Percentiles rank a stretch among this genome's conserved stretches.
These are phyloP conservation scores for Ceriops zippeliana DNA, from an alignment of 345 rosid species.

Conservation along the genomic window DNA sequence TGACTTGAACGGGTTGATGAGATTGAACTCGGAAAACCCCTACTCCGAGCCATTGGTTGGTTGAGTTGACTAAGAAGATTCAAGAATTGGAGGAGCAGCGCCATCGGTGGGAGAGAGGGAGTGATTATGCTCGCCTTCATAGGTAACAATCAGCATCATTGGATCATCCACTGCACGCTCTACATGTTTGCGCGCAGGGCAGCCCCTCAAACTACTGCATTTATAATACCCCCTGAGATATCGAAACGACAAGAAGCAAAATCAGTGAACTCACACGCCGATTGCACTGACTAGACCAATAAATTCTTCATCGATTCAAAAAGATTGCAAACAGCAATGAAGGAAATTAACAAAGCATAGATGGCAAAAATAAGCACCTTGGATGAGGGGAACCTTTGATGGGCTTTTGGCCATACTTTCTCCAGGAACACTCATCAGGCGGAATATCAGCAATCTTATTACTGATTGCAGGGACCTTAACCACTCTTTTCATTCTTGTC, in stretches of 20 bases:
- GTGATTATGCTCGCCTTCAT: conserved; percentile 86
- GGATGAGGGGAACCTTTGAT: conserved; percentile 99
- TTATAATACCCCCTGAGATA: conserved; percentile 80
- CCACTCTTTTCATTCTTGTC: conserved; percentile 59
- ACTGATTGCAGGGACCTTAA: conserved; percentile 81
- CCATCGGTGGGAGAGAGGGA: conserved; percentile 26
- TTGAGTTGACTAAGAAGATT: conserved; percentile 45
- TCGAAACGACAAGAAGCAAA: background rate
- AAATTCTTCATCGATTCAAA: no score
- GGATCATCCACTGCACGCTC: conserved; percentile 81
- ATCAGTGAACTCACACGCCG: background rate
- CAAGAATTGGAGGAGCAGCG: conserved; percentile 44
- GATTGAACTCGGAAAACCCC: background rate
- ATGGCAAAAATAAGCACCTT: conserved; percentile 38
- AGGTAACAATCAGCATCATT: conserved; percentile 74
- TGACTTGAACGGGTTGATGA: background rate
- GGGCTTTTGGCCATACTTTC: conserved; percentile 96
- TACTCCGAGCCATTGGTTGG: conserved; percentile 12
- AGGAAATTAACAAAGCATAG: background rate
- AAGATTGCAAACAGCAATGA: background rate
- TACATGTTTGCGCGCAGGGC: conserved; percentile 96
- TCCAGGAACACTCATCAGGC: conserved; percentile 88
- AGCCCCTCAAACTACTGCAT: conserved; percentile 83
- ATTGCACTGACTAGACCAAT: no score
- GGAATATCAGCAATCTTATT: conserved; percentile 87